Evolutionary conservation across 176 grass and related monocot species (phyloP), one percentile per base, ranked within the genome.

Genomic region (Ensete glaucum): DNA sequence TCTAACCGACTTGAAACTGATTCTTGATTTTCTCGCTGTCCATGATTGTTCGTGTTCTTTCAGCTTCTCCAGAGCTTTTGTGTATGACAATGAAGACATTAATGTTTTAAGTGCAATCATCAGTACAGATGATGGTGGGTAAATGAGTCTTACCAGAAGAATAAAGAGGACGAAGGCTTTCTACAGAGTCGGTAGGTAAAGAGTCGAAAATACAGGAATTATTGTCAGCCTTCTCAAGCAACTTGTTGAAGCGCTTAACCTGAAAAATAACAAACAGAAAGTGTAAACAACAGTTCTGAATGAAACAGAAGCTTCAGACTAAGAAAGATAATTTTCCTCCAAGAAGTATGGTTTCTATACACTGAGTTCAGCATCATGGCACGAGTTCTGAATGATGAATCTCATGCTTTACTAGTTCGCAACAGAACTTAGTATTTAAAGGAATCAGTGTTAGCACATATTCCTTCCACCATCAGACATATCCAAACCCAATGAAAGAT

Each of bases 221-320:
- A 89, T 85, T 83, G 26, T 91, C 90, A 25, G 86, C 84, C 74
- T 97, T 93, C 74, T 79, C 81, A 64, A 93, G 90, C 90, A 93
- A 89, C 82, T 84, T 88, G 43, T 89, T 85, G 56, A 98, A 98
- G 70, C 50, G 81, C 79, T 89, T 93, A 62, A 87, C 80, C 94
- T 98, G 17, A 80, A 80, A 57, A 5, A 52, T 50, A 48, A 54
- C 8, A 25, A 15, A 9, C 53, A 48, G 17, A 16, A 34, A 69
- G 29, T 12, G 14, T 43, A 62, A 43, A 43, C 34, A 43, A 43
- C 34, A 43, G 34, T 43, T 43, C 5, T 43, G 34, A 43, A 3
- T 43, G 34, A 43, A 43, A 43, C 34, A 43, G 34, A 43, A 0
- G 34, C 4, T 43, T 43, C 34, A 43, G 34, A 43, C 34, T 43